These are phyloP conservation scores for Cryomyces minteri DNA, from an alignment of 495 filamentous ascomycete genomes.

Conservation along the genomic window DNA sequence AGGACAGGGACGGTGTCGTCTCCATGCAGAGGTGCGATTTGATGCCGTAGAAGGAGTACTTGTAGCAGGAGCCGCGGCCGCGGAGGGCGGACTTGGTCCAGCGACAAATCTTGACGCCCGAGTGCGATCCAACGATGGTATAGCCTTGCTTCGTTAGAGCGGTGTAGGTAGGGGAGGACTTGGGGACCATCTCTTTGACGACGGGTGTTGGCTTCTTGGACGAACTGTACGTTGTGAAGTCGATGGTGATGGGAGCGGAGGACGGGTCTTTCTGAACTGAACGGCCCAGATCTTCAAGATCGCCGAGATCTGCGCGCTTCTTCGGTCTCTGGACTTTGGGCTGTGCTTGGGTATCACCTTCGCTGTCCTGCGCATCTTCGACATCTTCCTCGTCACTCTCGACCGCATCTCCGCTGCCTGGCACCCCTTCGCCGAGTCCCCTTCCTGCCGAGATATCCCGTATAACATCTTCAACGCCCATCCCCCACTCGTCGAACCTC, in stretches of 20 bases:
- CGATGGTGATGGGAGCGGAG: slow-evolving; percentile 48
- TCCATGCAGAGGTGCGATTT: slow-evolving; percentile 95
- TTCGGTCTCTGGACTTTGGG: slow-evolving; percentile 14
- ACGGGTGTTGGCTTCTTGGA: slow-evolving; percentile 21
- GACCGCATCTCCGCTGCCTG: slow-evolving; percentile 60
- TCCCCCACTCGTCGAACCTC: slow-evolving; percentile 56
- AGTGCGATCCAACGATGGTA: slow-evolving; percentile 84
- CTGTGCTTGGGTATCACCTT: slow-evolving; percentile 30
- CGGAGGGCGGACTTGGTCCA: slow-evolving; percentile 98
- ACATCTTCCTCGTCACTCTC: slow-evolving; percentile 66
- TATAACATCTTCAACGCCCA: slow-evolving; percentile 54
- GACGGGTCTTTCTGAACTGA: slow-evolving; percentile 23
- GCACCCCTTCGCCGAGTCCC: slow-evolving; percentile 57
- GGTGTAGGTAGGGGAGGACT: slow-evolving; percentile 67
- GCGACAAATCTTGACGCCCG: slow-evolving; percentile 91
- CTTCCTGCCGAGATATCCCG: slow-evolving; percentile 41
- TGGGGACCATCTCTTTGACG: slow-evolving; percentile 78
- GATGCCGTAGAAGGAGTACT: slow-evolving; percentile 93
- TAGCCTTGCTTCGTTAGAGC: slow-evolving; percentile 93
- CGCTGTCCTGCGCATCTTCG: slow-evolving; percentile 38
- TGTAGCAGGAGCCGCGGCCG: slow-evolving; percentile 90
- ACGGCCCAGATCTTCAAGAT: slow-evolving; percentile 71
- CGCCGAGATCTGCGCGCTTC: slow-evolving; percentile 29
- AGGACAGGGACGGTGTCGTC: slow-evolving; percentile 83
- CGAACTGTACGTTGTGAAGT: slow-evolving; percentile 52